Evolutionary conservation across 2,329 filamentous ascomycete genomes (phyloP), one percentile per base, ranked within the genome.

Genomic region (Juglanconis oblonga): DNA sequence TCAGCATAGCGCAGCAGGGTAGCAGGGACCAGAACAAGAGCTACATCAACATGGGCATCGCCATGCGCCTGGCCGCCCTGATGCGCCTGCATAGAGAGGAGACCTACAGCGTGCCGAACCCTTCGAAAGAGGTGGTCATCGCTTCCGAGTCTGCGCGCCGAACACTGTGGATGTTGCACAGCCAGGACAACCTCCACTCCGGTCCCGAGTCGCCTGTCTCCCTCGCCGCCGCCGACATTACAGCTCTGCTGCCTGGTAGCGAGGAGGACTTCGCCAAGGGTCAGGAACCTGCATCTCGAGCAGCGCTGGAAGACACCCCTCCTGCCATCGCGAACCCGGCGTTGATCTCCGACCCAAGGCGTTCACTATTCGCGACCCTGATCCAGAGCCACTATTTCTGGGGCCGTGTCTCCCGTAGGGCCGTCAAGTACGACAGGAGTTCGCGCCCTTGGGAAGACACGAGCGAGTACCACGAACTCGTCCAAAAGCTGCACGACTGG

Each of bases 81-180:
- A 79, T 85, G 78, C 77, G 78, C 40, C 74, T 85, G 9, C 82
- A 85, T 66, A 72, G 80, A 29, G 82, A 85, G 66, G 81, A 84
- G 64, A 82, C 81, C 0, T 85, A 84, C 58, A 68, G 72, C 1
- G 67, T 79, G 5, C 62, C 66, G 2, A 76, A 78, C 50, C 76
- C 77, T 1, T 78, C 76, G 1, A 70, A 74, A 6, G 78, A 80
- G 38, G 70, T 77, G 61, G 72, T 81, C 38, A 77, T 82, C 51
- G 72, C 76, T 47, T 77, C 80, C 1, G 82, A 85, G 67, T 84
- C 82, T n/a, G 82, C 82, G 24, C 75, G 82, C 31, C 77, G 82
- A 40, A 85, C 82, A 32, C 67, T 85, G 69, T 85, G 82, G 82
- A 84, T 85, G 81, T 67, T 85, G 38, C 79, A 85, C 66, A 84